Evolutionary conservation across 129 eudicot species (phyloP), one percentile per base, ranked within the genome.

Genomic region (Artemisia argyi): DNA sequence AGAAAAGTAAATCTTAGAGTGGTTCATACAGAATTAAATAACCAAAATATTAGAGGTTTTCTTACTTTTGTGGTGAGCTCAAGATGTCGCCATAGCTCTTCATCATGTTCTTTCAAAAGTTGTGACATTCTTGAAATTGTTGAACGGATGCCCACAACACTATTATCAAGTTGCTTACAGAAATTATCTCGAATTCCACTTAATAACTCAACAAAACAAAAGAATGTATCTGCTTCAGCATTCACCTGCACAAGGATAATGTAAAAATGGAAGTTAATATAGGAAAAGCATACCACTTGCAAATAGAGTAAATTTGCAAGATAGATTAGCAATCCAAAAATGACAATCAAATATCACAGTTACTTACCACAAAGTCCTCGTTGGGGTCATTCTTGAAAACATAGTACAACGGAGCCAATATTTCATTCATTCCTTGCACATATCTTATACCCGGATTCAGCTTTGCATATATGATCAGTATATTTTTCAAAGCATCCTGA

Each of bases 381-480:
- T 54, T 81, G 24, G 99, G 94, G 57, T 95, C 99, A 69, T 84
- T 95, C 75, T 79, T 86, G 84, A 95, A 88, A 19, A 95, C 92
- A 78, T 88, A 95, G 69, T 52, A 95, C 66, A 95, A 84, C 20
- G 99, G 99, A 16, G 99, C 99, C 83, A 95, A 78, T 13, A 95
- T 47, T 86, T 95, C 99, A 83, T 95, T 95, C 97, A 95, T 95
- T 66, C 99, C 99, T 88, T 95, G 99, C 57, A 95, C 99, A 57
- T 95, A 95, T 95, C 97, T 81, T 85, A 95, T 90, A 67, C 97
- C 97, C 16, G 99, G 97, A 69, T 95, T 95, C 79, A 95, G 77
- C 86, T 95, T 95, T n/a, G 99, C 99, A 50, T 90, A 95, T 53
- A 95, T 80, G 68, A 90, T 84, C 69, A 90, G 83, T 81, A 95